Conservation (phyloP, 2,329 filamentous ascomycete species). For the Alternaria sp. region DNA sequence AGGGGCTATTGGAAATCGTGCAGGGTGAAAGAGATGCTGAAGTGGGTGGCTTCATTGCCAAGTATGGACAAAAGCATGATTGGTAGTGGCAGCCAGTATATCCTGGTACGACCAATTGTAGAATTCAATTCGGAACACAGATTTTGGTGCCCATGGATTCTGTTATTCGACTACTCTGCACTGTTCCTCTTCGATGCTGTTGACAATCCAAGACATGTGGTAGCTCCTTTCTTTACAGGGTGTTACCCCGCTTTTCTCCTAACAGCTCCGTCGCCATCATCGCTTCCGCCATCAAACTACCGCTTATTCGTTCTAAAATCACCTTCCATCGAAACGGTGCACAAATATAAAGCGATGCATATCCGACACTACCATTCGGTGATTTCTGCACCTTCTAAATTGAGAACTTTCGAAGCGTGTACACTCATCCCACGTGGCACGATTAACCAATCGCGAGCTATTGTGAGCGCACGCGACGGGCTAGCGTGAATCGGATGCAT, state of each 20-base stretch:
- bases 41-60: slow-evolving; percentile 35
- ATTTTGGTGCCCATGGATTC: background rate
- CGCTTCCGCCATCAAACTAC: background rate
- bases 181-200: background rate
- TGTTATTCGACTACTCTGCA: background rate
- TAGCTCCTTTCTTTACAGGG: background rate
- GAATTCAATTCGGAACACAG: background rate
- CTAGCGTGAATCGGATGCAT: background rate
- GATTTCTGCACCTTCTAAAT: background rate
- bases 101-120: background rate
- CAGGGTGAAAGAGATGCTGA: slow-evolving; percentile 43
- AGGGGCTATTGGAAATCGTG: slow-evolving; percentile 43
- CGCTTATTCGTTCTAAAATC: background rate
- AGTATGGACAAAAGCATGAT: slow-evolving; percentile 26
- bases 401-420: background rate
- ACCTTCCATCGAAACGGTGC: background rate
- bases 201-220: background rate
- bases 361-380: background rate
- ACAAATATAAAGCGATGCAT: background rate
- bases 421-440: background rate
- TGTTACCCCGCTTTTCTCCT: background rate
- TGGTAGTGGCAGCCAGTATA: slow-evolving; percentile 22
- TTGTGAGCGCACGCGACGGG: slow-evolving; percentile 23
- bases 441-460: slow-evolving; percentile 20
- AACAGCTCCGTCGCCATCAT: background rate